Evolutionary conservation across 2,329 filamentous ascomycete genomes (phyloP).

Genomic region (Diplodia mutila): DNA sequence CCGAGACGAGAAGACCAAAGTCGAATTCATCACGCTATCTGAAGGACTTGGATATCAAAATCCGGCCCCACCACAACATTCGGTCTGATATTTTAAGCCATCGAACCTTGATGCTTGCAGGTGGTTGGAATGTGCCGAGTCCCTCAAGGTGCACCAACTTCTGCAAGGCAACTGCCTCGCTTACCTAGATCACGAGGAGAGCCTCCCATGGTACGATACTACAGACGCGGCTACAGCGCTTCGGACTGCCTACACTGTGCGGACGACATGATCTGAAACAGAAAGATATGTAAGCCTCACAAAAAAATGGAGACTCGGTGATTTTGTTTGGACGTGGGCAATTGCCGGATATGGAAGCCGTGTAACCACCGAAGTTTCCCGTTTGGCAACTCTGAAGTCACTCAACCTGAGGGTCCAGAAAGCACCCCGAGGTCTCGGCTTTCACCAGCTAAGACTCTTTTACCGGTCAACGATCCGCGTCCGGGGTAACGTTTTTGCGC

Average conservation of each 20-base stretch:
- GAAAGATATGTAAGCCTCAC: not conserved
- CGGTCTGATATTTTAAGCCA: not conserved
- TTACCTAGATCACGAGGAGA: too few species aligned
- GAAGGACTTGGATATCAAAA: not conserved
- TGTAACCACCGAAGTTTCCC: not conserved
- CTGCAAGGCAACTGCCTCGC: too few species aligned
- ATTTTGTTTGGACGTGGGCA: not conserved
- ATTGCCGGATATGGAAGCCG: not conserved
- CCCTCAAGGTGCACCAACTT: too few species aligned
- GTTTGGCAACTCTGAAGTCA: not conserved
- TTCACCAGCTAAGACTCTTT: not conserved
- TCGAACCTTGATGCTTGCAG: not conserved
- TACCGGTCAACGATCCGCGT: conserved; percentile 11
- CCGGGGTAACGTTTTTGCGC: conserved; percentile 21
- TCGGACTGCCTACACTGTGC: too few species aligned
- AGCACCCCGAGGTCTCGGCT: not conserved
- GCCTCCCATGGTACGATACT: too few species aligned
- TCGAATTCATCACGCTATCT: not conserved
- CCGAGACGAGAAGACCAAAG: too few species aligned
- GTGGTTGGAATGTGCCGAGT: too few species aligned
- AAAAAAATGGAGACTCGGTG: not conserved
- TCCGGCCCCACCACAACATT: not conserved
- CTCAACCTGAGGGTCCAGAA: not conserved
- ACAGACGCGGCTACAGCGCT: too few species aligned
- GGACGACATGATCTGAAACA: not conserved